Evolutionary conservation across 1,139 yeast species (phyloP), one percentile per base, ranked within the genome.

Genomic region (Martiniozyma asiatica): DNA sequence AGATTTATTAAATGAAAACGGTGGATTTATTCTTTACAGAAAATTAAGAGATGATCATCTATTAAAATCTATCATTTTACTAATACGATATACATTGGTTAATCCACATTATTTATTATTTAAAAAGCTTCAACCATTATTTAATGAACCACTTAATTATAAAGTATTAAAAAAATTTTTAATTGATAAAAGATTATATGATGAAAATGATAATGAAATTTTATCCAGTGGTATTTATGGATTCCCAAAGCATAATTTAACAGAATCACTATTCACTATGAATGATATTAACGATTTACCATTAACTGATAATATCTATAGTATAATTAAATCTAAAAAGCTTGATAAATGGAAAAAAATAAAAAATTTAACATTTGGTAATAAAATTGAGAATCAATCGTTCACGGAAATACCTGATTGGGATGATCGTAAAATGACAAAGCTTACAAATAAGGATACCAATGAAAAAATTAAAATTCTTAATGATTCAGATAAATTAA

Each of bases 191-290:
- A 44, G 37, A 1, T 29, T 46, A 10, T 46, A 39, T 25, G 13
- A 26, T n/a, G 22, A 27, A 1, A 18, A 16, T 9, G 27, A 33
- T 6, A 42, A 47, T 24, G 35, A 42, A 7, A 35, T 39, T 4
- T 20, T 48, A n/a, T 37, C 49, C 2, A 39, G 44, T 26, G 50
- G 44, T 7, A 25, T 47, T 4, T 46, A 40, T 25, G 44, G 44
- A 1, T 28, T 35, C 3, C 29, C 33, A 12, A 17, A 20, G 5
- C 3, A 14, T 12, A 26, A 32, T 24, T 16, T 16, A 10, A 25
- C 22, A n/a, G 31, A 33, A 16, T 22, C 35, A 18, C 26, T 32
- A 1, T 14, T 31, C 8, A 6, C 20, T 7, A 26, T 32, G 13
- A 16, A 25, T 6, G 21, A 26, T 14, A 8, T 31, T 3, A 15